Percentiles rank a stretch among this genome's conserved stretches.
These are phyloP conservation scores for Heliosperma pusillum DNA, from an alignment of 148 eudicot species.

Conservation along the genomic window DNA sequence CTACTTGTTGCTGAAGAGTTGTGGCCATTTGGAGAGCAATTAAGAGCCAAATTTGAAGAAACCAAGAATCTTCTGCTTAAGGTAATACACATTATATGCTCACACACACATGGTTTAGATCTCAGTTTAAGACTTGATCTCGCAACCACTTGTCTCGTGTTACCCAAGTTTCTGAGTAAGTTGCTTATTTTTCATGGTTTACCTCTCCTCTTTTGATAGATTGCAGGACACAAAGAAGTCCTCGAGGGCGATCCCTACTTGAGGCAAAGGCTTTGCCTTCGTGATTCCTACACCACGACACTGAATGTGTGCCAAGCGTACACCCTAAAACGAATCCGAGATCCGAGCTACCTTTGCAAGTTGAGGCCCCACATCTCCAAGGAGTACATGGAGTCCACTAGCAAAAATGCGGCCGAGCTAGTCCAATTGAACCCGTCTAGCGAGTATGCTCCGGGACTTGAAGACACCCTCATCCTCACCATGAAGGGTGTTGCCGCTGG, in stretches of 20 bases:
- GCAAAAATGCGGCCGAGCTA: slow-evolving; percentile 68
- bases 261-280: slow-evolving; percentile 79
- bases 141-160: background rate
- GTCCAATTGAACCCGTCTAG: slow-evolving; percentile 86
- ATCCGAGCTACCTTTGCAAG: slow-evolving; percentile 65
- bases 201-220: slow-evolving; percentile 31
- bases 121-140: too few relatives aligned
- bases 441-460: slow-evolving; percentile 95
- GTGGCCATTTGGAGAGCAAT: slow-evolving; percentile 71
- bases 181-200: background rate
- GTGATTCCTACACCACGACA: slow-evolving; percentile 89
- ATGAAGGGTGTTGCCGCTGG: slow-evolving; percentile 99
- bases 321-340: slow-evolving; percentile 85
- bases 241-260: slow-evolving; percentile 85
- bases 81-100: slow-evolving; percentile 36
- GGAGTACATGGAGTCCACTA: slow-evolving; percentile 58
- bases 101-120: too few relatives aligned
- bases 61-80: slow-evolving; percentile 67
- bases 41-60: slow-evolving; percentile 71
- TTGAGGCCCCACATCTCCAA: slow-evolving; percentile 83
- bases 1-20: slow-evolving; percentile 84
- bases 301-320: slow-evolving; percentile 80
- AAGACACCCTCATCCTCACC: slow-evolving; percentile 96
- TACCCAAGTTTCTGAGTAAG: background rate
- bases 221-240: slow-evolving; percentile 91